Evolutionary conservation across 2,329 filamentous ascomycete species (phyloP), one percentile per base, ranked within the genome.

Genomic region (Phoma sp.): DNA sequence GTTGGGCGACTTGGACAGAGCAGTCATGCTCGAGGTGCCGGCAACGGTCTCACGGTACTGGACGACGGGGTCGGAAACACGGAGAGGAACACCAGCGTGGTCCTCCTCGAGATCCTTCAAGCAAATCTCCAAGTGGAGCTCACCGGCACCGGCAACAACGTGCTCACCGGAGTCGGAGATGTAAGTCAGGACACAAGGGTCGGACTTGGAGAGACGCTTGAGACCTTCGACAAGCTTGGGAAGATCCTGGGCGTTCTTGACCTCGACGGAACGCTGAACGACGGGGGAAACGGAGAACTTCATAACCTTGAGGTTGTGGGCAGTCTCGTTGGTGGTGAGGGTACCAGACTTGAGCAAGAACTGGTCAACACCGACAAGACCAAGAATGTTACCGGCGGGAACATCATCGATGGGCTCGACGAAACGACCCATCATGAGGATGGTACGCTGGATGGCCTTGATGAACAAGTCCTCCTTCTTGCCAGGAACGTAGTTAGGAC

Each of bases 331-430:
- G 78, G 93, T 98, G 82, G 93, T 96, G 74, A 99, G 90, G 75
- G 95, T 99, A 90, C 95, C 95, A 79, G 95, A 98, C 90, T 99
- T 99, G 85, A 99, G 92, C 86, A 99, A 86, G 91, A 98, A 99
- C 88, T 99, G 95, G 80, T 99, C 95, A 73, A 99, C 92, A 89
- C 95, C 95, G 77, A 99, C 95, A 74, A 99, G 87, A 87, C 95
- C 95, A 75, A 97, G 89, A 85, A 99, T 98, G 90, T 99, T 99
- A 88, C 95, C 95, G 69, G 95, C 93, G 72, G 95, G 95, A 78
- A 98, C 93, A 84, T 98, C 92, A 78, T 98, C 93, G 74, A 99
- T 98, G 77, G 93, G 92, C 84, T 99, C 95, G 77, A 96, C 91
- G 85, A 93, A 96, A 81, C 93, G 92, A 81, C 95, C 95, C 95